Evolutionary conservation across 2,329 filamentous ascomycete genomes (phyloP).

Genomic region (Whalleya microplaca): DNA sequence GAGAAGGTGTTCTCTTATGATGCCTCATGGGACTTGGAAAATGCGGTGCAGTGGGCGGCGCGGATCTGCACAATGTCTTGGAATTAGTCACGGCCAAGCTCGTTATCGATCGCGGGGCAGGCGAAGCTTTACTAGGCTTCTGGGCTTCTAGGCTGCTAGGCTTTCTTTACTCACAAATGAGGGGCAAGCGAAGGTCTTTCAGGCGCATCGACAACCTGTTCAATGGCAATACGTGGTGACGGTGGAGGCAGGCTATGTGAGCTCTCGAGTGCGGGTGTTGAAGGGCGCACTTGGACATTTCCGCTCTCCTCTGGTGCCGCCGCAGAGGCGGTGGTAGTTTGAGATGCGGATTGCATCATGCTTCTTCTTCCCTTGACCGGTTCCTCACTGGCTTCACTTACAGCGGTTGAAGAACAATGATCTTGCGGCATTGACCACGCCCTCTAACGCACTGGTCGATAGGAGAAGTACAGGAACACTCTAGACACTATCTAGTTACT

Average conservation of each 20-base stretch:
- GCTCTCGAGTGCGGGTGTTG: conserved; percentile 10
- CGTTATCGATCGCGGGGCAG: conserved; percentile 17
- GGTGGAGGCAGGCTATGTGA: conserved; percentile 30
- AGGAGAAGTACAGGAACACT: not conserved
- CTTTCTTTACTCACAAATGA: conserved; percentile 46
- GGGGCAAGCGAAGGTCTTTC: conserved; percentile 40
- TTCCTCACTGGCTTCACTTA: not conserved
- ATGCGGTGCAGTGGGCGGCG: conserved; percentile 43
- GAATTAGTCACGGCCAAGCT: conserved; percentile 14
- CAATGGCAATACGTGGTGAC: conserved; percentile 45
- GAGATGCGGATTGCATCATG: conserved; percentile 29
- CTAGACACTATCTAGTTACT: not conserved
- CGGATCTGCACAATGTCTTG: conserved; percentile 43
- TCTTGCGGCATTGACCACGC: conserved; percentile 1
- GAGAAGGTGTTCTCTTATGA: conserved; percentile 60
- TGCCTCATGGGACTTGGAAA: conserved; percentile 61
- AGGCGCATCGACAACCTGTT: conserved; percentile 38
- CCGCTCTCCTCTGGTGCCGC: conserved; percentile 9
- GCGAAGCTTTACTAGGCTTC: conserved; percentile 8
- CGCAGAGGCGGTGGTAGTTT: conserved; percentile 16
- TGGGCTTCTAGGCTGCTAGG: too few relatives aligned
- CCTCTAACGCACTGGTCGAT: not conserved
- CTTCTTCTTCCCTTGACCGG: conserved; percentile 10
- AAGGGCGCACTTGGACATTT: conserved; percentile 6
- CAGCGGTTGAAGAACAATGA: not conserved